A percentile compares a stretch with the other conserved stretches of the same genome.
Evolutionary conservation across 306 rosid species (phyloP).

Genomic region (Aeschynomene evenia): DNA sequence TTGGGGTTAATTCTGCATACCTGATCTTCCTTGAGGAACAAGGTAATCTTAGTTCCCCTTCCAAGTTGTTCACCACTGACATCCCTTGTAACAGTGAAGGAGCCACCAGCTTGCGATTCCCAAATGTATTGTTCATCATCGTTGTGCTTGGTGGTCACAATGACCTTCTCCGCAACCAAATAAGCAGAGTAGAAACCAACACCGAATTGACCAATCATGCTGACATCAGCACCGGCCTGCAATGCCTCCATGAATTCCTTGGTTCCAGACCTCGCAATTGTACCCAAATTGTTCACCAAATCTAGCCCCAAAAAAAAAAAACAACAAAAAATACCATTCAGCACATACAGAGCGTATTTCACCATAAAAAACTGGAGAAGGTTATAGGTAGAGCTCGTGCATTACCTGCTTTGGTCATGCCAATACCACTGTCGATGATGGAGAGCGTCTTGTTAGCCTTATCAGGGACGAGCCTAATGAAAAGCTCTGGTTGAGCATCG

Average conservation of each 20-base stretch:
- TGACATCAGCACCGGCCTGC: conserved; percentile 62
- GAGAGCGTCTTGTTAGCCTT: conserved; percentile 56
- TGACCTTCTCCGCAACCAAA: conserved; percentile 60
- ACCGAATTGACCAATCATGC: conserved; percentile 72
- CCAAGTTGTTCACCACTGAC: conserved; percentile 52
- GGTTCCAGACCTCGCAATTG: conserved; percentile 60
- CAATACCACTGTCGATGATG: conserved; percentile 57
- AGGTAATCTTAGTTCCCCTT: conserved; percentile 63
- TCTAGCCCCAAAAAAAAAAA: conserved; percentile 21
- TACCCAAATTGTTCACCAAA: conserved; percentile 65
- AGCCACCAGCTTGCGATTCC: conserved; percentile 72
- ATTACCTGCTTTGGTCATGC: conserved; percentile 66
- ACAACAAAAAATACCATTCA: neutral
- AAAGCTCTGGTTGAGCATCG: conserved; percentile 57
- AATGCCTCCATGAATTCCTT: conserved; percentile 70
- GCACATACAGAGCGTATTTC: neutral
- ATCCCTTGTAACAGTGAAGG: conserved; percentile 62
- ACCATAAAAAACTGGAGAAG: no score
- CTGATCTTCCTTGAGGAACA: conserved; percentile 68
- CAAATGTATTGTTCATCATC: conserved; percentile 64
- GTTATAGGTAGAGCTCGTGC: neutral
- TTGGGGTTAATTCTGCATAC: conserved; percentile 1
- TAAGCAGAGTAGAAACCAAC: conserved; percentile 64
- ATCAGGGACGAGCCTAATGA: conserved; percentile 56
- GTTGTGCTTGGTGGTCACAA: conserved; percentile 63